Evolutionary conservation across 1,139 yeast genomes (phyloP).

Genomic region (Blastobotrys apis): DNA sequence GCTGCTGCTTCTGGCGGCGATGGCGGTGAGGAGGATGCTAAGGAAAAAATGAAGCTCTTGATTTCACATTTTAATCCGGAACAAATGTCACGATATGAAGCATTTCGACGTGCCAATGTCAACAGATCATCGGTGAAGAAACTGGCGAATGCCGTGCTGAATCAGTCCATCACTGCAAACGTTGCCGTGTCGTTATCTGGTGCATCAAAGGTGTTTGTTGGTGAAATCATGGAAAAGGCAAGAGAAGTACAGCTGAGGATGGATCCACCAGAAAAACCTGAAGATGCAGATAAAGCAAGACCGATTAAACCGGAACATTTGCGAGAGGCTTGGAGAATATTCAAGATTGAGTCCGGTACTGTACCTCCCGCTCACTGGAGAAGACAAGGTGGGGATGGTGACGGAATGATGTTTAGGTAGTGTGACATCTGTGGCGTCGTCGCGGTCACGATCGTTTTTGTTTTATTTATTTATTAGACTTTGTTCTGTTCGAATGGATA

Average conservation of each 20-base stretch:
- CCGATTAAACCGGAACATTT: slow-evolving; percentile 83
- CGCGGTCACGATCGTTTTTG: slow-evolving; percentile 69
- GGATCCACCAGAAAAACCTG: slow-evolving; percentile 30
- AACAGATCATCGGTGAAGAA: slow-evolving; percentile 78
- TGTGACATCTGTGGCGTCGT: no score
- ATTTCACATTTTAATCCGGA: slow-evolving; percentile 72
- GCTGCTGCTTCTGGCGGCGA: no score
- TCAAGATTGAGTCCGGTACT: slow-evolving; percentile 60
- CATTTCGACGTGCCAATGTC: slow-evolving; percentile 76
- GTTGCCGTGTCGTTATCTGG: slow-evolving; percentile 83
- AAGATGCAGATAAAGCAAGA: slow-evolving; percentile 39
- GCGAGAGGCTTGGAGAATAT: slow-evolving; percentile 82
- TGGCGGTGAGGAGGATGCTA: slow-evolving; percentile 27
- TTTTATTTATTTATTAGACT: background rate
- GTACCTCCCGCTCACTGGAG: slow-evolving; percentile 65
- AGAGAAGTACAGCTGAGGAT: slow-evolving; percentile 47
- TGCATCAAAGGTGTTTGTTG: slow-evolving; percentile 79
- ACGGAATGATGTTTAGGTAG: slow-evolving; percentile 61
- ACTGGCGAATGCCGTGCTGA: slow-evolving; percentile 71
- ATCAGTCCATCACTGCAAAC: slow-evolving; percentile 79
- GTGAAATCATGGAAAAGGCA: slow-evolving; percentile 82
- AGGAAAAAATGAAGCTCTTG: slow-evolving; percentile 59
- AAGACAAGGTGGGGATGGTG: slow-evolving; percentile 65
- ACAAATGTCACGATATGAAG: slow-evolving; percentile 85
- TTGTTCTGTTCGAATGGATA: no score